Conservation (phyloP, 352 stramenopile species). For the Lagenidium sp. region DNA sequence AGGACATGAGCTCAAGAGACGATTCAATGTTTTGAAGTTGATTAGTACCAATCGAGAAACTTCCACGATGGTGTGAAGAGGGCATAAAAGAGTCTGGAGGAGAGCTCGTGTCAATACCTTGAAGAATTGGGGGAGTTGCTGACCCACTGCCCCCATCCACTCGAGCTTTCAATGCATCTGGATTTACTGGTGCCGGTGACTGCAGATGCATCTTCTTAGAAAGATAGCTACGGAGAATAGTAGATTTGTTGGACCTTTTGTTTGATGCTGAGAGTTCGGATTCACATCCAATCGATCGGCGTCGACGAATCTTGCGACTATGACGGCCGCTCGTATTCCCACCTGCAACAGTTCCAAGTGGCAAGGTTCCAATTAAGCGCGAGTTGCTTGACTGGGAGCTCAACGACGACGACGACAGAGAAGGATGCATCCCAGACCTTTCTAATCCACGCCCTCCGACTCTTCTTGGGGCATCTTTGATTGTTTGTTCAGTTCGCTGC, state of each 20-base stretch:
- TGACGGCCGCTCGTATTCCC: background rate
- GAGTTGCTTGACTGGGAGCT: constrained; percentile 12
- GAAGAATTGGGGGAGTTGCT: constrained; percentile 8
- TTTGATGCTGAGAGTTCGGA: constrained; percentile 36
- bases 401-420: constrained; percentile 10
- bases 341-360: background rate
- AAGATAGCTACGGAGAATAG: constrained; percentile 35
- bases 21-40: too few species aligned
- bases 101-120: background rate
- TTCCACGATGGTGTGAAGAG: constrained; percentile 8
- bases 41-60: constrained; percentile 4
- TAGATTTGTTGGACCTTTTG: constrained; percentile 29
- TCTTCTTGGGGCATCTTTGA: too few species aligned
- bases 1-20: constrained; percentile 6
- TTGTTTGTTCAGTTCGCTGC: too few species aligned
- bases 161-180: too few species aligned
- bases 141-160: constrained; percentile 9
- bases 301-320: constrained; percentile 40
- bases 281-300: constrained; percentile 65
- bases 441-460: too few species aligned
- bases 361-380: constrained; percentile 1
- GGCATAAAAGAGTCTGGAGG: too few species aligned
- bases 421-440: constrained; percentile 4
- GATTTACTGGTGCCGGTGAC: too few species aligned
- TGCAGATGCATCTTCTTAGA: background rate